Evolutionary conservation across 23 red algal genomes (phyloP), one percentile per base, ranked within the genome.

Genomic region (Gracilaria domingensis): DNA sequence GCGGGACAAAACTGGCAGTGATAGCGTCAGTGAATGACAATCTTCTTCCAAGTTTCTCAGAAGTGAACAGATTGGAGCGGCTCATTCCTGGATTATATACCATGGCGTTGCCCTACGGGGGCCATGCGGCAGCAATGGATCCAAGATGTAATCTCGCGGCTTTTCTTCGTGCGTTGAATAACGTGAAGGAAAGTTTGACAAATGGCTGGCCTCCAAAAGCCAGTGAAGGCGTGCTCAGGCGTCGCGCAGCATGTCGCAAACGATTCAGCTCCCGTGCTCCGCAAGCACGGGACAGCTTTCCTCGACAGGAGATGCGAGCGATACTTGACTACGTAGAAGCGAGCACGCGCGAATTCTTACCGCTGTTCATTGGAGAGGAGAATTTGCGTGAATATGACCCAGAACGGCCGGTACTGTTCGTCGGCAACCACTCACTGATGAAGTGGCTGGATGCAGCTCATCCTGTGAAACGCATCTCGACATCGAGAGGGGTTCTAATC

Each of bases 401-500:
- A 8, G 29, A 50, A 39, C 58, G 53, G 28, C 97, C 97, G n/a
- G 82, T 99, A 5, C 79, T 99, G 48, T 96, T 99, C 56, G 91
- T 99, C 21, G 77, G 70, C 18, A 99, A 99, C 82, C 97, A 99
- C 73, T 93, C 97, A 32, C 54, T 95, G 24, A 40, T 94, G 48
- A 94, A 94, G n/a, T 88, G 85, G 55, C 49, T 95, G 36, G 97
- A 99, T 67, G 55, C 75, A 24, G 79, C 88, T 14, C 84, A 91
- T 32, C 75, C 95, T 8, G 67, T 89, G 49, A 39, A 75, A 3
- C 94, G 93, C 20, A 37, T 99, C 9, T 89, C 66, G 57, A 36
- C 83, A 9, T 62, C 80, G 51, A 61, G 89, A 30, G 88, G 86
- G 33, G 66, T 89, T 38, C 42, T 96, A 6, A 56, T 99, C 57